Evolutionary conservation across 495 filamentous ascomycete species (phyloP).

Genomic region (Lentithecium fluviatile): DNA sequence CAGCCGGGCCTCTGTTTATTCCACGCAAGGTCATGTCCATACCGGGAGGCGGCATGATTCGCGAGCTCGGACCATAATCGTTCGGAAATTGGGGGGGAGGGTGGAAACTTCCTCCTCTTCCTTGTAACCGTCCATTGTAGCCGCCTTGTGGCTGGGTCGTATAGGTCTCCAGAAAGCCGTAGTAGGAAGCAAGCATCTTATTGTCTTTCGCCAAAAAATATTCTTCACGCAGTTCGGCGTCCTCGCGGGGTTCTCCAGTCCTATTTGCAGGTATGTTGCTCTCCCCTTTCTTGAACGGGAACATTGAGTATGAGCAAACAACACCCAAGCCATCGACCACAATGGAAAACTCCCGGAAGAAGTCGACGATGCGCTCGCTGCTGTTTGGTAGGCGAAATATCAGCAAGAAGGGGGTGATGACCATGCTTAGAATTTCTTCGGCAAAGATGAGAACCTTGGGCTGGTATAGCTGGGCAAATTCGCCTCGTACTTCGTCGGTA

Average conservation of each 20-base stretch:
- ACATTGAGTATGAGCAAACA: slow-evolving; percentile 96
- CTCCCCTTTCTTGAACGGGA: slow-evolving; percentile 86
- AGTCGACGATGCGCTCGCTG: slow-evolving; percentile 91
- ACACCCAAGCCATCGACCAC: slow-evolving; percentile 95
- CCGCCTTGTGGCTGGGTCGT: slow-evolving; percentile 16
- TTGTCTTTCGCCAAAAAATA: slow-evolving; percentile 94
- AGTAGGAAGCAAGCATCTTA: slow-evolving; percentile 95
- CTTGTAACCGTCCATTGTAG: slow-evolving; percentile 18
- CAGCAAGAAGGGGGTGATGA: slow-evolving; percentile 86
- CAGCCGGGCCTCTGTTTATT: slow-evolving; percentile 42
- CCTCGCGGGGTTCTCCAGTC: slow-evolving; percentile 43
- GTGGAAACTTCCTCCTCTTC: slow-evolving; percentile 52
- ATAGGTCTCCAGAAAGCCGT: slow-evolving; percentile 91
- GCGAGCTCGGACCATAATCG: slow-evolving; percentile 18
- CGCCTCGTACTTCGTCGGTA: slow-evolving; percentile 76
- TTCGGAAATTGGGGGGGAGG: slow-evolving; percentile 73
- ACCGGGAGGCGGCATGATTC: background rate
- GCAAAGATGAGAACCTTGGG: slow-evolving; percentile 86
- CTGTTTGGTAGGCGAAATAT: slow-evolving; percentile 84
- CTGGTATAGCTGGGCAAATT: slow-evolving; percentile 86
- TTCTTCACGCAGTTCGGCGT: slow-evolving; percentile 74
- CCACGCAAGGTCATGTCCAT: slow-evolving; percentile 18
- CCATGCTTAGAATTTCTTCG: slow-evolving; percentile 86
- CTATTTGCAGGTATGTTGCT: slow-evolving; percentile 47
- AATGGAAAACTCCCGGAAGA: slow-evolving; percentile 95